Evolutionary conservation across 164 flowering plant genomes (phyloP).

Genomic region (Annona squamosa): DNA sequence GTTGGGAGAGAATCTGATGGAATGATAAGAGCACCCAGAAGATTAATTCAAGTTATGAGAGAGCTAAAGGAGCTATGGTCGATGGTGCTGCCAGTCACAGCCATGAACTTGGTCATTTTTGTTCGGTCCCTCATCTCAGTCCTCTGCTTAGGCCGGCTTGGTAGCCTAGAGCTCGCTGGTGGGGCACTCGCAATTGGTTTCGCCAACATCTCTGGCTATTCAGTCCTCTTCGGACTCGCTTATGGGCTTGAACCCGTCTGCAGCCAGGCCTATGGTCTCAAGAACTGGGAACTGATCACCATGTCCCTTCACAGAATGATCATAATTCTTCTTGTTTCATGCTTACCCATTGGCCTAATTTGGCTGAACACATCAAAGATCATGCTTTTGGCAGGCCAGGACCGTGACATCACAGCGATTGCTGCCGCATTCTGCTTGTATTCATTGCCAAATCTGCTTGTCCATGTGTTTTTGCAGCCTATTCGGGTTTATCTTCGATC

Average conservation of each 20-base stretch:
- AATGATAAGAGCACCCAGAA: not conserved
- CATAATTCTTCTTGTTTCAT: slow-evolving; percentile 49
- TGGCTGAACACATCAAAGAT: slow-evolving; percentile 69
- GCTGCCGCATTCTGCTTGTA: slow-evolving; percentile 71
- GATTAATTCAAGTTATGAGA: slow-evolving; percentile 40
- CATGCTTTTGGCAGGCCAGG: slow-evolving; percentile 79
- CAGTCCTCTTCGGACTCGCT: slow-evolving; percentile 76
- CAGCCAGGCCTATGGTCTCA: slow-evolving; percentile 78
- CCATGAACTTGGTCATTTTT: slow-evolving; percentile 46
- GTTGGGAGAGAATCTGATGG: not conserved
- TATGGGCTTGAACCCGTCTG: slow-evolving; percentile 91
- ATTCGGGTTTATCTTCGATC: slow-evolving; percentile 65
- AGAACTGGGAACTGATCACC: slow-evolving; percentile 57
- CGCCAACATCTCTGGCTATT: slow-evolving; percentile 92
- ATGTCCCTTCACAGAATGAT: slow-evolving; percentile 61
- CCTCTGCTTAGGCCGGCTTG: slow-evolving; percentile 61
- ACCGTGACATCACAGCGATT: slow-evolving; percentile 42
- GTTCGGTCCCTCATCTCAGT: slow-evolving; percentile 49
- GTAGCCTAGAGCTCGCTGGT: slow-evolving; percentile 74
- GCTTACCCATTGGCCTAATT: slow-evolving; percentile 58
- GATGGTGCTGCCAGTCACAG: slow-evolving; percentile 77
- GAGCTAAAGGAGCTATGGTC: slow-evolving; percentile 75
- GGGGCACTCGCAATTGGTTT: slow-evolving; percentile 82
- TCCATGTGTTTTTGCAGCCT: slow-evolving; percentile 70
- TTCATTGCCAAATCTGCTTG: slow-evolving; percentile 66